A percentile compares a stretch with the other conserved stretches of the same genome.
Evolutionary conservation across 192 early-diverging fungal species (phyloP).

Genomic region (Ramicandelaber brevisporus): DNA sequence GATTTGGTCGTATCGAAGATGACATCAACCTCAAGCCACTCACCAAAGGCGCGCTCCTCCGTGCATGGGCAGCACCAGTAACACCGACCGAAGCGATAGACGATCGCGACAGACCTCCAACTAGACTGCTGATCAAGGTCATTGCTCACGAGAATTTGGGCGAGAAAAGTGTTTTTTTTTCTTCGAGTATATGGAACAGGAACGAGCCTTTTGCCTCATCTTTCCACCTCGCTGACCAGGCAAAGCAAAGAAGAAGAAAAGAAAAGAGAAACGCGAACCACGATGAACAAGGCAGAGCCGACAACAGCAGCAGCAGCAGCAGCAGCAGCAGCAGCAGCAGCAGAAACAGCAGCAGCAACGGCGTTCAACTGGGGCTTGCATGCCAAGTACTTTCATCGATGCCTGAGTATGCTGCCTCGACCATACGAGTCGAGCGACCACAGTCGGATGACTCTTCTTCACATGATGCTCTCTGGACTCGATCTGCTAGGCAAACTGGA

Average conservation of each 20-base stretch:
- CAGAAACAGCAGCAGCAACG: too few species aligned
- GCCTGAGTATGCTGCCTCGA: conserved; percentile 38
- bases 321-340: too few species aligned
- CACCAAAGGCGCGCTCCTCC: not conserved
- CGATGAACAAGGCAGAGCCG: too few species aligned
- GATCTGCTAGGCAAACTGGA: conserved; percentile 53
- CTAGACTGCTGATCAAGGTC: not conserved
- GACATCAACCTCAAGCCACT: not conserved
- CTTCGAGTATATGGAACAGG: not conserved
- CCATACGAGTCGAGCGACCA: conserved; percentile 3
- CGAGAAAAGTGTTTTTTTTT: too few species aligned
- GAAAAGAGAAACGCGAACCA: not conserved
- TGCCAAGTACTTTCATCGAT: conserved; percentile 40
- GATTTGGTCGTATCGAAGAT: conserved; percentile 5
- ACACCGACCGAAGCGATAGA: not conserved
- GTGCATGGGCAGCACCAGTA: not conserved
- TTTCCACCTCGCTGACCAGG: not conserved
- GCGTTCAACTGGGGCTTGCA: conserved; percentile 26
- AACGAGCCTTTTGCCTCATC: not conserved
- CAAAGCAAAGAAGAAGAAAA: not conserved
- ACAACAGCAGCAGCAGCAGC: too few species aligned
- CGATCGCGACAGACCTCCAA: not conserved
- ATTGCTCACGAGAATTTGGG: not conserved
- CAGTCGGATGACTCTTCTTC: conserved; percentile 75
- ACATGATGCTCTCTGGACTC: conserved; percentile 57